Evolutionary conservation across 306 rosid species (phyloP).

Genomic region (Erythrophleum fordii): DNA sequence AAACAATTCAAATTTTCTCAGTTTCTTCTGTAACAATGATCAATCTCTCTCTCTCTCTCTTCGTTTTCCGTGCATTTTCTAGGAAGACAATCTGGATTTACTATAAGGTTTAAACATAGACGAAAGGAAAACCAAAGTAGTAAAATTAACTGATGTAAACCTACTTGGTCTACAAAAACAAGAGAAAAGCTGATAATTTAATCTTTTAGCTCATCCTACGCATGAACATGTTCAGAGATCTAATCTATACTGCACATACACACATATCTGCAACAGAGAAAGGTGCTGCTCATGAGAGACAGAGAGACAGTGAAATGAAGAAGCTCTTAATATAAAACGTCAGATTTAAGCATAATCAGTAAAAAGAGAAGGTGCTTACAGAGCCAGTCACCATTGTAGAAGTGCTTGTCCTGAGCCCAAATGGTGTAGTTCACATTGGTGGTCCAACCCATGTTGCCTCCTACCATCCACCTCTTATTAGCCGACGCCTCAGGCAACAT

Average conservation of each 20-base stretch:
- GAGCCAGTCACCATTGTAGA: constrained; percentile 94
- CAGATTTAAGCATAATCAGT: neutral
- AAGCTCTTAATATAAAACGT: neutral
- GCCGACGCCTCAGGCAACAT: constrained; percentile 69
- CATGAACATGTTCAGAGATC: constrained; percentile 56
- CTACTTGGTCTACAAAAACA: constrained; percentile 22
- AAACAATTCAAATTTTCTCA: constrained; percentile 7
- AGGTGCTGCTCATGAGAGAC: neutral
- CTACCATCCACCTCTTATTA: constrained; percentile 59
- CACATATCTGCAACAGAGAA: neutral
- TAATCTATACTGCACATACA: neutral
- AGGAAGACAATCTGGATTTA: neutral
- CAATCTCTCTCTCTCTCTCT: neutral
- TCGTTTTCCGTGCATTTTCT: neutral
- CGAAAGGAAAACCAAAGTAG: constrained; percentile 15
- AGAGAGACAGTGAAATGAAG: neutral
- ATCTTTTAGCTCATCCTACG: constrained; percentile 8
- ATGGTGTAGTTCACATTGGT: constrained; percentile 73
- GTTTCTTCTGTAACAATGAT: neutral
- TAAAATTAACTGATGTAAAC: constrained; percentile 11
- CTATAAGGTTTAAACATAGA: neutral
- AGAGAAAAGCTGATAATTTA: constrained; percentile 28
- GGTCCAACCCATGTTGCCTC: constrained; percentile 73
- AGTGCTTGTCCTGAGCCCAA: constrained; percentile 76
- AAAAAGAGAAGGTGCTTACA: constrained; percentile 50